phyloP scores from a whole-genome alignment of 495 filamentous ascomycete genomes.

The Massariosphaeria phaeospora region DNA sequence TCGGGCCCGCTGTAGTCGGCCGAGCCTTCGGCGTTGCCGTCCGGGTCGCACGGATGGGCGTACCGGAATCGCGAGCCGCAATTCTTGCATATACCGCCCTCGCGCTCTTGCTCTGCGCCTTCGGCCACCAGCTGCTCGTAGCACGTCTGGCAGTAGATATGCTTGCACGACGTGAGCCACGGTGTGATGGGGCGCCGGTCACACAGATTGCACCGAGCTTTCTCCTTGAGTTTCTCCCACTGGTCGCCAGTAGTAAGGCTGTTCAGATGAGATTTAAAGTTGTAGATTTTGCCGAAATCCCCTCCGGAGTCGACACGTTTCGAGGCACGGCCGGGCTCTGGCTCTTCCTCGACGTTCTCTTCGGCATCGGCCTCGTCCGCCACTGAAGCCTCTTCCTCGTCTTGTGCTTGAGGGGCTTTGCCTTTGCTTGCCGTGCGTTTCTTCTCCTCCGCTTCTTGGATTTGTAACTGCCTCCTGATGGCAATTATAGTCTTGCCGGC shows the following conservation, averaged over 20 bases:
- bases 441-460: slow-evolving; percentile 15
- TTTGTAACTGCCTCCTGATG: slow-evolving; percentile 30
- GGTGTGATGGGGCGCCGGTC: slow-evolving; percentile 30
- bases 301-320: slow-evolving; percentile 19
- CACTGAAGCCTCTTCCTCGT: neutral
- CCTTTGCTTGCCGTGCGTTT: slow-evolving; percentile 2
- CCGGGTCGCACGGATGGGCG: slow-evolving; percentile 1
- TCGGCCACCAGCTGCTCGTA: slow-evolving; percentile 34
- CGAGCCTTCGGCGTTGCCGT: neutral
- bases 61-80: slow-evolving; percentile 14
- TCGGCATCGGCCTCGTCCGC: slow-evolving; percentile 2
- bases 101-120: slow-evolving; percentile 24
- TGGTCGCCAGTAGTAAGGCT: slow-evolving; percentile 32
- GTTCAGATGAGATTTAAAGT: slow-evolving; percentile 38
- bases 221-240: slow-evolving; percentile 35
- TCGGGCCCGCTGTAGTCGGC: neutral
- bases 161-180: slow-evolving; percentile 46
- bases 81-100: slow-evolving; percentile 12
- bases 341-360: neutral
- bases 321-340: neutral
- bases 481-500: slow-evolving; percentile 17
- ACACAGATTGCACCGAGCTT: slow-evolving; percentile 43
- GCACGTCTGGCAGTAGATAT: slow-evolving; percentile 49
- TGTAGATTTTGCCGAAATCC: slow-evolving; percentile 18
- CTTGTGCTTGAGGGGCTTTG: neutral